Percentiles rank a stretch among this genome's conserved stretches.
phyloP scores from a whole-genome alignment of 768 basidiomycete genomes.

The Tylopilus subfusipes region DNA sequence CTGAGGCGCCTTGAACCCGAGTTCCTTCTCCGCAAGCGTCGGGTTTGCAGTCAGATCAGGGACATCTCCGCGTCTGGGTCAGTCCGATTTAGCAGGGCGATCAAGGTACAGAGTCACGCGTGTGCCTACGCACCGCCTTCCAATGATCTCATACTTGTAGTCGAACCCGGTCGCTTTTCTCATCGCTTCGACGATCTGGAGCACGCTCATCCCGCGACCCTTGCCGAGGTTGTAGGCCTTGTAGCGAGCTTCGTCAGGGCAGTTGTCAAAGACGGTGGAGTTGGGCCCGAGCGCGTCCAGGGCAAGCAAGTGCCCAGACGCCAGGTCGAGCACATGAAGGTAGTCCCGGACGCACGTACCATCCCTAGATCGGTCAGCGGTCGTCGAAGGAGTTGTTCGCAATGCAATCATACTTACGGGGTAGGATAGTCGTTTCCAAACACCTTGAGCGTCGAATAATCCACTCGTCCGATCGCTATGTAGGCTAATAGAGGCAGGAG shows the following conservation, averaged over 20 bases:
- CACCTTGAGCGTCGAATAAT: slow-evolving; percentile 66
- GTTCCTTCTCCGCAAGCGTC: slow-evolving; percentile 82
- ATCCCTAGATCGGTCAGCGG: slow-evolving; percentile 49
- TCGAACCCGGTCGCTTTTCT: slow-evolving; percentile 82
- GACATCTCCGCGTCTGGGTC: slow-evolving; percentile 80
- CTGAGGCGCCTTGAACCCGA: slow-evolving; percentile 83
- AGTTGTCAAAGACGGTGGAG: slow-evolving; percentile 54
- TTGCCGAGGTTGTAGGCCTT: slow-evolving; percentile 97
- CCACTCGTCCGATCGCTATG: slow-evolving; percentile 88
- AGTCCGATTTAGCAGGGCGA: slow-evolving; percentile 1
- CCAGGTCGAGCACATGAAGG: slow-evolving; percentile 89
- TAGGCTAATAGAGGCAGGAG: slow-evolving; percentile 90
- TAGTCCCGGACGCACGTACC: slow-evolving; percentile 99
- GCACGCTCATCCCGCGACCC: slow-evolving; percentile 87
- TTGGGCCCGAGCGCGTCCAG: slow-evolving; percentile 72
- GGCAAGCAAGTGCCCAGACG: slow-evolving; percentile 89
- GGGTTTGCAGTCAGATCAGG: slow-evolving; percentile 97
- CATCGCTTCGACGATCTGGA: slow-evolving; percentile 96
- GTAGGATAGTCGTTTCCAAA: slow-evolving; percentile 99
- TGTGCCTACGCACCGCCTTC: slow-evolving; percentile 64
- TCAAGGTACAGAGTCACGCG: background rate
- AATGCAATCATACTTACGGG: slow-evolving; percentile 46
- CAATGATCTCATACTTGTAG: slow-evolving; percentile 87
- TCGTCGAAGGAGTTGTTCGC: no score
- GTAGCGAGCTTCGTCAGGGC: slow-evolving; percentile 56